These are phyloP conservation scores for Aspergillus funiculosus DNA, from an alignment of 495 filamentous ascomycete species.

Conservation along the genomic window DNA sequence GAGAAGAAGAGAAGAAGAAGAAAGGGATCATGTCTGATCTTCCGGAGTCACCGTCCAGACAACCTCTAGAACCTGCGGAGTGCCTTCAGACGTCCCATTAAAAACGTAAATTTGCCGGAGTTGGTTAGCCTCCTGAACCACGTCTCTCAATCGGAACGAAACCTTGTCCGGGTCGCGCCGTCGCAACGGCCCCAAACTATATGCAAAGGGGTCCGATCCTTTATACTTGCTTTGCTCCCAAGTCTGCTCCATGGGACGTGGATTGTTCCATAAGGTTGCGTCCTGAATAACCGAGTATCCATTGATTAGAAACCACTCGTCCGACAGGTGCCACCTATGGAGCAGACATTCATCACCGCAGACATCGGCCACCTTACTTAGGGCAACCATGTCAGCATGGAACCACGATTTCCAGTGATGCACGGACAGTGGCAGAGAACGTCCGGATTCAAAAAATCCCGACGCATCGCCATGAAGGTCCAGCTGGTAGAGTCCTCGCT, in stretches of 20 bases:
- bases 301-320: constrained; percentile 24
- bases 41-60: constrained; percentile 15
- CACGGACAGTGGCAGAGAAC: constrained; percentile 45
- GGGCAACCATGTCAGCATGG: constrained; percentile 45
- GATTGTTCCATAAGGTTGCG: constrained; percentile 11
- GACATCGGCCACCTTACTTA: constrained; percentile 43
- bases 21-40: not conserved
- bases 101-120: constrained; percentile 20
- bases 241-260: constrained; percentile 24
- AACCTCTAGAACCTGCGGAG: constrained; percentile 21
- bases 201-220: constrained; percentile 16
- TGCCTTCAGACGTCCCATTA: constrained; percentile 7
- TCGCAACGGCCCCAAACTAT: constrained; percentile 21
- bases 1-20: not conserved
- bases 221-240: constrained; percentile 21
- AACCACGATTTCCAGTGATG: constrained; percentile 58
- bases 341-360: constrained; percentile 53
- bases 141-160: constrained; percentile 16
- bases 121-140: constrained; percentile 1
- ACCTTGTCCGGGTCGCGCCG: constrained; percentile 18
- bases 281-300: constrained; percentile 21
- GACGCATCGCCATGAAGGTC: constrained; percentile 47
- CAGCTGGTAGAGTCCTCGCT: constrained; percentile 48
- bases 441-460: constrained; percentile 53
- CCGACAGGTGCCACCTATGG: constrained; percentile 48